Base-by-base conservation (phyloP, 352 stramenopile genomes). In the Phytophthora sp. region DNA sequence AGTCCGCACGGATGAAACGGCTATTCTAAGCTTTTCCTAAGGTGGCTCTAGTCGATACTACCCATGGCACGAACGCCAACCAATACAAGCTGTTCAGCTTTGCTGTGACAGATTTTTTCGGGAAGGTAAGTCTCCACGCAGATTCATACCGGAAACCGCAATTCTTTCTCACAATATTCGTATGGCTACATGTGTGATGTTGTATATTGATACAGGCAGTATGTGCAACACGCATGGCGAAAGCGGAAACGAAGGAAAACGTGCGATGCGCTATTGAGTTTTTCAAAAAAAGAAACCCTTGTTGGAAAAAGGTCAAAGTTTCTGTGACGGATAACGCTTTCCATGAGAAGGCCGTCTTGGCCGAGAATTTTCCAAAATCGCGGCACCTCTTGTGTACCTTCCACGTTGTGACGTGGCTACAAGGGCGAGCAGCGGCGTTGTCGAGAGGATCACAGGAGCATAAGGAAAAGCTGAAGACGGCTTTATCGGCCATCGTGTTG, bases 51-150 rank as follows among this genome's bases (percentile, higher is more conserved):
- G 46, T 57, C 1, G 57, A 66, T 6, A 58, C 47, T 0, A 66
- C 45, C 1, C 38, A 66, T 7, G 29, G 24, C 1, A 58, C 49
- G 0, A 66, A 58, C 29, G 8, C 23, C 5, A 66, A 66, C 21
- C n/a, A 42, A 8, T 66, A 66, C 38, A 59, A 59, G 18, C 30
- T 57, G 7, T 66, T 66, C 20, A 39, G 29, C 5, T 63, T 63
- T 7, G 30, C 30, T 4, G 57, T 59, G 4, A 35, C 52, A 4
- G 38, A 53, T 15, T 50, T 63, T 7, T 57, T 63, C 36, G 57
- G 57, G 3, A 53, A 65, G 23, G 46, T 57, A 33, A 57, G 2
- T 16, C 7, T 35, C 3, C 21, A 36, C 42, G 31, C 31, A 54
- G 3, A 41, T 3, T 44, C 15, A 33, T 39, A 55, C 44, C 30